Evolutionary conservation across 495 filamentous ascomycete genomes (phyloP).

Genomic region (Xylaria telfairii): DNA sequence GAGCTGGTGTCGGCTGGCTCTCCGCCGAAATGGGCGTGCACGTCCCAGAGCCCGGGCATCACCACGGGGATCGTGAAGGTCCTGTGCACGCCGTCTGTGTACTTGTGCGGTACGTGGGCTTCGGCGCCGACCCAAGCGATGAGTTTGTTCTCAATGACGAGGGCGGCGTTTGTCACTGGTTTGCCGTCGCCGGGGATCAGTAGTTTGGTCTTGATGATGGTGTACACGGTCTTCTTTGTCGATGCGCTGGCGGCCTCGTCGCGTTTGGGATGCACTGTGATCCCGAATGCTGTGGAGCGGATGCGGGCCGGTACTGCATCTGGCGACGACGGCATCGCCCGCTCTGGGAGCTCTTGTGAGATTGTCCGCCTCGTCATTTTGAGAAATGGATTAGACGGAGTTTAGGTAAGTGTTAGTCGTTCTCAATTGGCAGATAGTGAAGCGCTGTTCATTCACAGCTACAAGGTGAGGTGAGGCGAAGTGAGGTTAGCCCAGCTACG

Average conservation of each 20-base stretch:
- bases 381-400: too few species aligned
- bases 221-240: conserved; percentile 31
- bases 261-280: conserved; percentile 30
- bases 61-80: conserved; percentile 45
- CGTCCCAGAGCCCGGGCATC: conserved; percentile 63
- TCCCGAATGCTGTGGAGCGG: conserved; percentile 38
- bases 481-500: background rate
- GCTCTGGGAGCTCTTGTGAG: background rate
- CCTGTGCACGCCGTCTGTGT: conserved; percentile 31
- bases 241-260: background rate
- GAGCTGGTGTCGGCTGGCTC: conserved; percentile 18
- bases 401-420: background rate
- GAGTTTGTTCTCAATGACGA: conserved; percentile 48
- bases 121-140: conserved; percentile 53
- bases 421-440: conserved; percentile 9
- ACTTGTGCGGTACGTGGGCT: conserved; percentile 42
- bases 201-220: conserved; percentile 46
- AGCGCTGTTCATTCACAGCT: background rate
- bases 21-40: conserved; percentile 53
- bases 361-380: conserved; percentile 13
- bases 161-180: conserved; percentile 45
- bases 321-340: background rate
- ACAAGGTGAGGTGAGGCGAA: too few species aligned
- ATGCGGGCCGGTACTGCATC: conserved; percentile 28
- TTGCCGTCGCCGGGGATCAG: conserved; percentile 55